Base-by-base conservation (phyloP, 257 asterid species). In the Scutellaria barbata region DNA sequence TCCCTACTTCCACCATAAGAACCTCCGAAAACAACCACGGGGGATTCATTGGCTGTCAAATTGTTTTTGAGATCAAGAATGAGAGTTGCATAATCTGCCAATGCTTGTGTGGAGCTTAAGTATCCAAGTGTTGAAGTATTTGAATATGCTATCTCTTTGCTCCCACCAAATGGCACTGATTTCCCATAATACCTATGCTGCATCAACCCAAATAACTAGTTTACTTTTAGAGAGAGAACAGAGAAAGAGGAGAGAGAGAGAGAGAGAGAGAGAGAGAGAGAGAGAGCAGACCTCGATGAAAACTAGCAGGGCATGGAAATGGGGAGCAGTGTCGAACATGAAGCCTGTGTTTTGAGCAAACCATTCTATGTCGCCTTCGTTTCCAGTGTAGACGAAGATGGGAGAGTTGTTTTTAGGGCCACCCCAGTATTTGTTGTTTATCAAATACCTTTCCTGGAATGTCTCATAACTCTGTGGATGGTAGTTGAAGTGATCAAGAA, bases 121-220 rank as follows among this genome's bases (percentile, higher is more conserved):
- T 86, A 89, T 14, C 98, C 98, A 3, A 90, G 92, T 7, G 97
- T 93, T 0, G 83, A 78, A 3, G 96, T 71, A 81, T 90, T 93
- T n/a, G 92, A 72, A 72, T 87, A 86, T 0, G 94, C 96, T 14
- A 33, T 76, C 1, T 73, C 80, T 64, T 85, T 85, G 3, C 69
- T 83, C 3, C 94, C 96, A 3, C 95, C 95, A 18, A 41, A 90
- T 5, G 98, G 98, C 12, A 93, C 82, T 0, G 98, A 93, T 45
- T 89, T 87, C 9, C 98, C 97, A 33, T 93, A 93, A 71, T 53
- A 93, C 79, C 98, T 84, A 80, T 93, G 98, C 98, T 92, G 91
- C 82, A 77, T 17, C 13, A 35, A 22, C 25, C 25, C 18, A 66
- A 13, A 4, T 2, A 10, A 8, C 4, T 30, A 30, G 5, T 30